Evolutionary conservation across 2,329 filamentous ascomycete species (phyloP).

Genomic region (Stenocarpella maydis): DNA sequence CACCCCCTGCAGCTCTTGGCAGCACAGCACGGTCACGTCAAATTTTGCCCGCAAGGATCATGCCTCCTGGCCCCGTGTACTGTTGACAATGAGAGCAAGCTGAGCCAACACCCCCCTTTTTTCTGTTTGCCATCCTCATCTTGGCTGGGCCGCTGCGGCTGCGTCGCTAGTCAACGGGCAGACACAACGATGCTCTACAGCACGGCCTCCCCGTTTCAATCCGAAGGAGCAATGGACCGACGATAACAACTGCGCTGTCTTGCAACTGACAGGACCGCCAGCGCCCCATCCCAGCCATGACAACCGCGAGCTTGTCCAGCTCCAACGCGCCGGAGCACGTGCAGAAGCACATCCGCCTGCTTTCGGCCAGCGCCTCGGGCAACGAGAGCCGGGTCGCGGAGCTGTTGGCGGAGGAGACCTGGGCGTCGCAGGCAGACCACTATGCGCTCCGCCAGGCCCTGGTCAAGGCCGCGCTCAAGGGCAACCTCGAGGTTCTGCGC

Average conservation of each 20-base stretch:
- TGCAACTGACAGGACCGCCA: not conserved
- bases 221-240: not conserved
- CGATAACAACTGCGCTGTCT: not conserved
- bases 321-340: conserved; percentile 45
- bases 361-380: conserved; percentile 47
- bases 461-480: conserved; percentile 48
- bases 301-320: conserved; percentile 46
- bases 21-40: not conserved
- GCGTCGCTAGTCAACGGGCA: not conserved
- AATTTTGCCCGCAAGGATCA: conserved; percentile 7
- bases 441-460: conserved; percentile 49
- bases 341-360: conserved; percentile 47
- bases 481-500: conserved; percentile 46
- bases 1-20: too few relatives aligned
- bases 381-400: conserved; percentile 49
- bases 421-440: conserved; percentile 46
- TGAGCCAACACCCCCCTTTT: not conserved
- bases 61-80: conserved; percentile 8
- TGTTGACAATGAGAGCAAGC: too few relatives aligned
- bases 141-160: not conserved
- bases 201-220: not conserved
- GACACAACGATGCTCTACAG: not conserved
- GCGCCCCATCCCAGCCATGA: not conserved
- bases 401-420: conserved; percentile 47
- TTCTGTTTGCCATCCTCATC: not conserved